Base-by-base conservation (phyloP, 805 yeast species). In the Barnettozyma populi region DNA sequence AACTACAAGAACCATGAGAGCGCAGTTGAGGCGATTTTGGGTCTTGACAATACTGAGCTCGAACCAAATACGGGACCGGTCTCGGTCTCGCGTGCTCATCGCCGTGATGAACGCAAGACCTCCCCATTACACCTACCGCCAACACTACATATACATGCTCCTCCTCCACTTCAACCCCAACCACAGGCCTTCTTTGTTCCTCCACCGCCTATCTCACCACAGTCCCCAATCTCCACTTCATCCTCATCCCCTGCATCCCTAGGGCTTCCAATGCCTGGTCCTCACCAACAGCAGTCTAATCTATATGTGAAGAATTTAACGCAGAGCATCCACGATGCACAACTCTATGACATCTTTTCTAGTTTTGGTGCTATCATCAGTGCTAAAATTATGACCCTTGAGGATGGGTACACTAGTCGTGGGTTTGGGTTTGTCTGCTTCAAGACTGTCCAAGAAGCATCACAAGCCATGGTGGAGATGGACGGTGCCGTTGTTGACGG, bases 371-470 rank as follows among this genome's bases (percentile, higher is more conserved):
- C 61, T 24, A 74, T 79, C 25, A 67, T 74, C 11, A 70, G 76
- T 42, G 78, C 80, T 20, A 76, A 74, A 51, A 67, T 80, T 14
- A 78, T 79, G 74, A 74, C 78, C 7, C 27, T 63, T 1, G 60
- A 56, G 21, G 53, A 52, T 13, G 61, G 60, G 1, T 6, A 40
- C 3, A 70, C 70, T 50, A 79, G 90, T 21, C 75, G 81, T 60
- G 90, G 92, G 24, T 86, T 80, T 61, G 94, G 92, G 42, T 86
- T 86, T 68, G 86, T 86, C 41, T 84, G 88, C 63, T 86, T 72
- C 60, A 79, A 77, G 58, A 65, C 67, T 42, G 79, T 82, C 47
- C 72, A 74, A 38, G 75, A 80, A 53, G 90, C 94, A 14, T 75
- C 77, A 45, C 70, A 71, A 57, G 90, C 94, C 14, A 74, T 83